These are phyloP conservation scores for Plasmodium cynomolgi DNA, from an alignment of 169 alveolate genomes.

Conservation along the genomic window DNA sequence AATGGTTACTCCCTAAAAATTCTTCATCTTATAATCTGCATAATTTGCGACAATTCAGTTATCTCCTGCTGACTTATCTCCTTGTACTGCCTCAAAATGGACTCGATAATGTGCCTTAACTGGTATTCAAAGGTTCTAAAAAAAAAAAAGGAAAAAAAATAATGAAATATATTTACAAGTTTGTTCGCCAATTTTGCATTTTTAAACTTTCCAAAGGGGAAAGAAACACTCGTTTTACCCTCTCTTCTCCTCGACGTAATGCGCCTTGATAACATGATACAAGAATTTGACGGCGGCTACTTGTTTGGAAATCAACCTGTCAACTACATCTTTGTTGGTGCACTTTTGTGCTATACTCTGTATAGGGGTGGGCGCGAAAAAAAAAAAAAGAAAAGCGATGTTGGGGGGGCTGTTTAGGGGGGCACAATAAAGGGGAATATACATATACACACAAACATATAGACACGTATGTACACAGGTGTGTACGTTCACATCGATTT, in stretches of 20 bases:
- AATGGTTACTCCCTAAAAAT: background rate
- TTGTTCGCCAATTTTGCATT: background rate
- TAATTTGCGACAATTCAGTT: slow-evolving; percentile 52
- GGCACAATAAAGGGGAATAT: background rate
- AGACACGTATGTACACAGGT: background rate
- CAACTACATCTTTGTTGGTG: slow-evolving; percentile 9
- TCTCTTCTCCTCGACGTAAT: slow-evolving; percentile 24
- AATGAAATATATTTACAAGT: background rate
- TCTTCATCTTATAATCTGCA: slow-evolving; percentile 23
- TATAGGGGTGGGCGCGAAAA: background rate
- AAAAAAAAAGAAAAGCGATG: background rate
- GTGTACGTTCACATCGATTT: background rate
- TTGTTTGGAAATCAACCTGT: slow-evolving; percentile 25
- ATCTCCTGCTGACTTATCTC: slow-evolving; percentile 16
- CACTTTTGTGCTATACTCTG: slow-evolving; percentile 70
- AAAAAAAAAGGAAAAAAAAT: background rate
- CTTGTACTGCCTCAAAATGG: slow-evolving; percentile 28
- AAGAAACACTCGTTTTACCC: slow-evolving; percentile 1
- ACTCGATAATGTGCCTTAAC: slow-evolving; percentile 51
- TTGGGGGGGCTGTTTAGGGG: background rate
- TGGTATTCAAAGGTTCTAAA: slow-evolving; percentile 36
- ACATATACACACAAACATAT: background rate
- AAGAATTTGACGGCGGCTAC: slow-evolving; percentile 45
- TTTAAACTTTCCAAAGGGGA: background rate
- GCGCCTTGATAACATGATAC: slow-evolving; percentile 21